A percentile compares a stretch with the other conserved stretches of the same genome.
Conservation (phyloP, 2,329 filamentous ascomycete genomes). For the Aspergillus versicolor region DNA sequence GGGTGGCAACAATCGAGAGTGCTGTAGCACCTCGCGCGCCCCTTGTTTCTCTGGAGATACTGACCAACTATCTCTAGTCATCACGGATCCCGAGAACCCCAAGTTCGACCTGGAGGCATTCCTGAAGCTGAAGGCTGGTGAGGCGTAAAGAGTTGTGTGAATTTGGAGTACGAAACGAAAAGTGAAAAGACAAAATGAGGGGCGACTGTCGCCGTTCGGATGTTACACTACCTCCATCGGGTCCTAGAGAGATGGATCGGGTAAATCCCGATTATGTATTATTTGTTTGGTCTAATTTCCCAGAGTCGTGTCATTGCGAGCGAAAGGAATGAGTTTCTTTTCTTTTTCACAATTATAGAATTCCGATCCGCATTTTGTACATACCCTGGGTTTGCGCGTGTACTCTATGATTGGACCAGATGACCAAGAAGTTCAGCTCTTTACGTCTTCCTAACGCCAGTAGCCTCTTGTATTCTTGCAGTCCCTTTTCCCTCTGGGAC, state of each 20-base stretch:
- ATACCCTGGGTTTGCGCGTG: constrained; percentile 42
- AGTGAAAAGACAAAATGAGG: constrained; percentile 25
- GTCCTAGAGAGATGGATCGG: constrained; percentile 36
- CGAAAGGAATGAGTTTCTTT: constrained; percentile 41
- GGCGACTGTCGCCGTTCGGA: constrained; percentile 29
- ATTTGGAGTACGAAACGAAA: constrained; percentile 17
- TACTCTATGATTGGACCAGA: constrained; percentile 41
- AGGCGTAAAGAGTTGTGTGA: constrained; percentile 33
- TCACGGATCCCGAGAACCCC: constrained; percentile 76
- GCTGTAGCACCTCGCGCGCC: not conserved
- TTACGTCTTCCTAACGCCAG: constrained; percentile 27
- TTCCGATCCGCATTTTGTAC: constrained; percentile 42
- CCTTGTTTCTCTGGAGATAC: constrained; percentile 15
- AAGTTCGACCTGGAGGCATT: constrained; percentile 92
- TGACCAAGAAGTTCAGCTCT: constrained; percentile 39
- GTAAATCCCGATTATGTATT: constrained; percentile 39
- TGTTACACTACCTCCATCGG: constrained; percentile 33
- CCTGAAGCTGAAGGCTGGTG: constrained; percentile 62
- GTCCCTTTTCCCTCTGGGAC: not conserved
- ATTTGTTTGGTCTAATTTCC: constrained; percentile 44
- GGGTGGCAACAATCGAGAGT: not conserved
- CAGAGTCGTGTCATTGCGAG: constrained; percentile 42
- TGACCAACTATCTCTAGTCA: constrained; percentile 50
- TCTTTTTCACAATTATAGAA: constrained; percentile 35
- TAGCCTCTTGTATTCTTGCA: constrained; percentile 8